Percentiles rank a stretch among this genome's conserved stretches.
These are phyloP conservation scores for Amyloporia xantha DNA, from an alignment of 768 basidiomycete genomes.

Conservation along the genomic window DNA sequence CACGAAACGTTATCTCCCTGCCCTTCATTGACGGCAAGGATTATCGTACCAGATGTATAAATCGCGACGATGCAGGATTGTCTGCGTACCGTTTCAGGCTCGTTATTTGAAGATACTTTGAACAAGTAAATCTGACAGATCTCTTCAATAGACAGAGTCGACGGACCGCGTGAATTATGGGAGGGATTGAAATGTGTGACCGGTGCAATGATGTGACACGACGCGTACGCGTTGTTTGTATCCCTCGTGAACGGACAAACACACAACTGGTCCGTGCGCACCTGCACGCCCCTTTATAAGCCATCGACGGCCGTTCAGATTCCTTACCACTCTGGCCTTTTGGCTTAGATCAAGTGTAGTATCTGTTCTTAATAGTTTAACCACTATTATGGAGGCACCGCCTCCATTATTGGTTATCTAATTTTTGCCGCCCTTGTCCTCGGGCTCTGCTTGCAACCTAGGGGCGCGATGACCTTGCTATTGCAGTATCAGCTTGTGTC, in stretches of 20 bases:
- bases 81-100: neutral
- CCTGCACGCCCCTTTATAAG: constrained; percentile 1
- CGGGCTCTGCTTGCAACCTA: constrained; percentile 25
- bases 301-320: neutral
- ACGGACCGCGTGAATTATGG: neutral
- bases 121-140: too few species aligned
- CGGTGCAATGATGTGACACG: neutral
- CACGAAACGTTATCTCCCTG: neutral
- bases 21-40: neutral
- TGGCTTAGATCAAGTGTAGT: constrained; percentile 77
- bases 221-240: neutral
- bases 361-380: constrained; percentile 61
- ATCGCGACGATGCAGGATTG: neutral
- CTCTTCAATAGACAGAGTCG: neutral
- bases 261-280: neutral
- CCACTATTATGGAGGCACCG: constrained; percentile 32
- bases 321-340: constrained; percentile 50
- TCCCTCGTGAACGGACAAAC: neutral
- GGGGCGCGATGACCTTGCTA: constrained; percentile 25
- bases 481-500: constrained; percentile 27
- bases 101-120: neutral
- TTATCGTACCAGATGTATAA: neutral
- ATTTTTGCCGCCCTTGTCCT: constrained; percentile 24
- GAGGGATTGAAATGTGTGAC: neutral
- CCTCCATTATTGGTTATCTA: constrained; percentile 29